phyloP scores from a whole-genome alignment of 2,329 filamentous ascomycete species.

The Thermothelomyces thermophilus region DNA sequence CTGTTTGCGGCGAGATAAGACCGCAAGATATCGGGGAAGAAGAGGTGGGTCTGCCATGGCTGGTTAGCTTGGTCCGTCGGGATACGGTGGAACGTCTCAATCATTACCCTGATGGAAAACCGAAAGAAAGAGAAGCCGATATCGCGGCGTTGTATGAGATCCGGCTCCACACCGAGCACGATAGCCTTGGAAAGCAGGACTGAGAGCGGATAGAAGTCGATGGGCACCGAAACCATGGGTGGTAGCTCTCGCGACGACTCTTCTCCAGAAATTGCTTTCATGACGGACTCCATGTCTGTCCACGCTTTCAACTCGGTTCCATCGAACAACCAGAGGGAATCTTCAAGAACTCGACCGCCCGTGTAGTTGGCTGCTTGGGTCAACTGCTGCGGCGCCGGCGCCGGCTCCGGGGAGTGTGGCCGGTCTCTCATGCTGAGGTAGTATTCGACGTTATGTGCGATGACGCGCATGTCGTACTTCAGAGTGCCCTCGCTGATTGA shows the following conservation, averaged over 20 bases:
- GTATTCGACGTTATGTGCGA: constrained; percentile 94
- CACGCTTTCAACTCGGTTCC: constrained; percentile 80
- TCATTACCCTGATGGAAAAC: constrained; percentile 73
- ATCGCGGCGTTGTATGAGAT: constrained; percentile 87
- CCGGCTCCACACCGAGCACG: constrained; percentile 82
- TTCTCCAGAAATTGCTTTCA: constrained; percentile 59
- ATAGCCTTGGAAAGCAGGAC: constrained; percentile 84
- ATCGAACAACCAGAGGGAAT: constrained; percentile 94
- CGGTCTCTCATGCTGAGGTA: constrained; percentile 90
- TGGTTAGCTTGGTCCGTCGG: constrained; percentile 4
- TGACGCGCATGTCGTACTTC: constrained; percentile 97
- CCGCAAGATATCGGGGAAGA: constrained; percentile 80
- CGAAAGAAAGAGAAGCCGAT: constrained; percentile 85
- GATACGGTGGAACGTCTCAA: not conserved
- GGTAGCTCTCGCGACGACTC: constrained; percentile 65
- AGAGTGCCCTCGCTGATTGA: constrained; percentile 76
- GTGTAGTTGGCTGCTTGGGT: constrained; percentile 20
- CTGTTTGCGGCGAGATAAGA: constrained; percentile 71
- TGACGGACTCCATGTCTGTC: constrained; percentile 79
- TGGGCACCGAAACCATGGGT: constrained; percentile 64
- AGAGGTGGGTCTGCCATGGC: constrained; percentile 68
- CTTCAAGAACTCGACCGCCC: constrained; percentile 53
- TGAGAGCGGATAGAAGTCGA: constrained; percentile 95
- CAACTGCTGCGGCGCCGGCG: constrained; percentile 16
- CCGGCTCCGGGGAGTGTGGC: constrained; percentile 37